Percentiles rank a stretch among this genome's conserved stretches.
These are phyloP conservation scores for Malus hybrid DNA, from an alignment of 331 rosid genomes.

Conservation along the genomic window DNA sequence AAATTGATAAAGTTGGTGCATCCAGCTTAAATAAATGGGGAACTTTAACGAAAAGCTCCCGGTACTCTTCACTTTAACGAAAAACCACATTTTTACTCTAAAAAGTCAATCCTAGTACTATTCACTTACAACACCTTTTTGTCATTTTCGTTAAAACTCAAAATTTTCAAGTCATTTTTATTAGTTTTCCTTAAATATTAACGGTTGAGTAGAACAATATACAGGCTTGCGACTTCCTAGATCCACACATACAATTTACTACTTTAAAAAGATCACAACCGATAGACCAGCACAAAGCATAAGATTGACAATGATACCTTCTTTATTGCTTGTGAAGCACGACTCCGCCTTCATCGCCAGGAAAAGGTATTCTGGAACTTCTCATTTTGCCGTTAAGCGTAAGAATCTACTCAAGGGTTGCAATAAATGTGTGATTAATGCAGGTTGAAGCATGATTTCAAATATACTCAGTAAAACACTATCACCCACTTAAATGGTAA, in stretches of 20 bases:
- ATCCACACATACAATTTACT: neutral
- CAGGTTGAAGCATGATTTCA: neutral
- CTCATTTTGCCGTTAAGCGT: conserved; percentile 17
- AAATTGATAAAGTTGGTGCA: neutral
- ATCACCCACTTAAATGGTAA: neutral
- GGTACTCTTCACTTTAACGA: no score
- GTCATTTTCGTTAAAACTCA: no score
- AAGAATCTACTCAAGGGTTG: conserved; percentile 1
- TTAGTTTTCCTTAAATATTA: neutral
- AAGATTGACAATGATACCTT: conserved; percentile 12
- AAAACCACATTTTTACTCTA: no score
- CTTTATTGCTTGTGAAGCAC: conserved; percentile 34
- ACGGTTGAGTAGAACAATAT: neutral
- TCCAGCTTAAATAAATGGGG: neutral
- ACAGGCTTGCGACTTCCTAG: neutral
- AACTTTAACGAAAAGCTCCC: no score
- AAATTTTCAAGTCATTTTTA: no score
- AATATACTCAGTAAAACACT: no score
- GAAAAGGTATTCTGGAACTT: conserved; percentile 24
- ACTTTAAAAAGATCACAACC: neutral
- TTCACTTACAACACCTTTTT: no score
- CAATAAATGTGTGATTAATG: neutral
- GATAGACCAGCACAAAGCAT: neutral
- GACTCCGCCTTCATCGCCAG: conserved; percentile 21
- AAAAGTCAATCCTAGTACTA: no score